Evolutionary conservation across 345 rosid species (phyloP).

Genomic region (Eucalyptus pumila): DNA sequence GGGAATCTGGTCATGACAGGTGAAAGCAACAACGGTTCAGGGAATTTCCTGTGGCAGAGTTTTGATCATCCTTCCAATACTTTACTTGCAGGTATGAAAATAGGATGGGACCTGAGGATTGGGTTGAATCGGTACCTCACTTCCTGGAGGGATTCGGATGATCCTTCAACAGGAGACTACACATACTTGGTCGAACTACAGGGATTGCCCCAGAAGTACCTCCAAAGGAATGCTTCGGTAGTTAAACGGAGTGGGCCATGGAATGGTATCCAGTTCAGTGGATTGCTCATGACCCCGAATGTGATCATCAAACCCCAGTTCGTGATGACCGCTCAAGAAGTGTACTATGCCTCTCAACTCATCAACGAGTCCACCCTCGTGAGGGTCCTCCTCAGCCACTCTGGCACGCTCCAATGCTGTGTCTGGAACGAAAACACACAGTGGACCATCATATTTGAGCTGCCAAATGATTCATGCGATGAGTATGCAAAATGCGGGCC

Average conservation of each 20-base stretch:
- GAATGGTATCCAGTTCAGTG: constrained; percentile 1
- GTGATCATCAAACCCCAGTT: neutral
- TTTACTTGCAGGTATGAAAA: neutral
- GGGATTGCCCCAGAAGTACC: constrained; percentile 7
- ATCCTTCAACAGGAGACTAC: constrained; percentile 21
- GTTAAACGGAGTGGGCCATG: constrained; percentile 10
- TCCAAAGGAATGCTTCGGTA: neutral
- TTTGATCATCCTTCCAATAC: constrained; percentile 1
- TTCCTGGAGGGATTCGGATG: constrained; percentile 14
- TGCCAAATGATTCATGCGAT: neutral
- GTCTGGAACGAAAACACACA: neutral
- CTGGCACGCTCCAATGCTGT: neutral
- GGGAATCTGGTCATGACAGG: too few species aligned
- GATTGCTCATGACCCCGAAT: neutral
- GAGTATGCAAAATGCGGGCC: neutral
- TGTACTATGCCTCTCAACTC: neutral
- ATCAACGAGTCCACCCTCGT: neutral
- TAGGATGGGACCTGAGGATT: neutral
- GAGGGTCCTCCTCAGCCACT: neutral
- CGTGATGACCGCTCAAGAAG: neutral
- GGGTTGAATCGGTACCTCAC: neutral
- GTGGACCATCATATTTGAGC: neutral
- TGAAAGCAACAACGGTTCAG: too few species aligned
- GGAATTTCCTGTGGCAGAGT: too few species aligned
- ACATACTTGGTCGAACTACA: neutral